Conservation (phyloP, 2,329 filamentous ascomycete genomes). For the Epichloe brachyelytri region DNA sequence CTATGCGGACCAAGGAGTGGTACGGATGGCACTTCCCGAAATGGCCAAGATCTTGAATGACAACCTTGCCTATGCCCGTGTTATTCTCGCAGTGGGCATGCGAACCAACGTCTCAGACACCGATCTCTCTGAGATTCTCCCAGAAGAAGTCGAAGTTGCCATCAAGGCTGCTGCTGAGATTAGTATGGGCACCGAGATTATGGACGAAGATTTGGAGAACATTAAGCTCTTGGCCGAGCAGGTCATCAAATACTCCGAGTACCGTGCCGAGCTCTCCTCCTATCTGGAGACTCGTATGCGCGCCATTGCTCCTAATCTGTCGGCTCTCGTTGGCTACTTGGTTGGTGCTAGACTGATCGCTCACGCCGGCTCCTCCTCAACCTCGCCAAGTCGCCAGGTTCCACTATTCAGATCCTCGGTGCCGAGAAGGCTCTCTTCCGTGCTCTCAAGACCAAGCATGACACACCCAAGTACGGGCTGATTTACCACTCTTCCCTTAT, state of each 20-base stretch:
- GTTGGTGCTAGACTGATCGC: conserved; percentile 92
- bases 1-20: conserved; percentile 99
- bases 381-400: conserved; percentile 87
- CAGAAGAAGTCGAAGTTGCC: conserved; percentile 84
- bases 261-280: conserved; percentile 72
- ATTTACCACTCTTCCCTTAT: conserved; percentile 90
- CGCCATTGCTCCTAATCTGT: conserved; percentile 92
- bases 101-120: conserved; percentile 63
- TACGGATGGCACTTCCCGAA: conserved; percentile 99
- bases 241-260: conserved; percentile 83
- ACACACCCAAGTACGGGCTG: conserved; percentile 95
- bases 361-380: conserved; percentile 91
- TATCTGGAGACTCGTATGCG: conserved; percentile 92
- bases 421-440: conserved; percentile 98
- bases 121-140: conserved; percentile 80
- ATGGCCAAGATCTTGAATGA: conserved; percentile 95
- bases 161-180: conserved; percentile 93
- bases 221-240: conserved; percentile 86
- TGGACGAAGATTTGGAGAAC: conserved; percentile 80
- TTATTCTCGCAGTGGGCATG: conserved; percentile 83
- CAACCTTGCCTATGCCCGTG: conserved; percentile 83
- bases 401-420: conserved; percentile 94
- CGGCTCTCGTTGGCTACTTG: conserved; percentile 80
- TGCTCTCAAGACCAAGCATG: conserved; percentile 96
- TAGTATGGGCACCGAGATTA: conserved; percentile 97